phyloP scores from a whole-genome alignment of 2,329 filamentous ascomycete genomes.

The Chaetomiaceae sp. region DNA sequence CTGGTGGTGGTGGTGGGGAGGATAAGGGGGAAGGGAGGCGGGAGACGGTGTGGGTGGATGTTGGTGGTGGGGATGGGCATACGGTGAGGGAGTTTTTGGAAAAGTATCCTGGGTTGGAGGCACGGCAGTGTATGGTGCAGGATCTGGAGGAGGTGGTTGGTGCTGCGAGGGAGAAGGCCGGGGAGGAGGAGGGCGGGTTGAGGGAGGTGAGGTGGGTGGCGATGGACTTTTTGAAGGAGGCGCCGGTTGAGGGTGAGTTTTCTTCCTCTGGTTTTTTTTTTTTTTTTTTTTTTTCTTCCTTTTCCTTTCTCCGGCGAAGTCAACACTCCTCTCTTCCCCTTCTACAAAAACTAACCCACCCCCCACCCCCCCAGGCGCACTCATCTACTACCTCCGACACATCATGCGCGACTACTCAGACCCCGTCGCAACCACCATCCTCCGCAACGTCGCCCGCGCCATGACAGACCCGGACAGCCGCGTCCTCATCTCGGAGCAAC shows the following conservation, averaged over 20 bases:
- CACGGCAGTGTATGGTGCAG: constrained; percentile 28
- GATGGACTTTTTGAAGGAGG: constrained; percentile 28
- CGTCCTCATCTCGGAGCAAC: constrained; percentile 25
- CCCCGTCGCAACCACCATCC: constrained; percentile 18
- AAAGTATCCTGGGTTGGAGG: constrained; percentile 24
- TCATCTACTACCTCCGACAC: constrained; percentile 32
- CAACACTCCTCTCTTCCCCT: too few relatives aligned
- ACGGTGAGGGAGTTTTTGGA: constrained; percentile 26
- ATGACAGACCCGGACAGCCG: constrained; percentile 14
- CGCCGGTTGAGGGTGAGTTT: constrained; percentile 28
- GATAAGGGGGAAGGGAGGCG: constrained; percentile 1
- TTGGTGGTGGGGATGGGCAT: constrained; percentile 31
- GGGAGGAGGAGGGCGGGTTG: constrained; percentile 13
- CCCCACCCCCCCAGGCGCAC: constrained; percentile 30
- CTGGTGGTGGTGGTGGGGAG: too few relatives aligned
- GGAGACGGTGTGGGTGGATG: constrained; percentile 29
- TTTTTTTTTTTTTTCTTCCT: too few relatives aligned
- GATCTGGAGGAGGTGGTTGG: constrained; percentile 30
- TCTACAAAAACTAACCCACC: too few relatives aligned
- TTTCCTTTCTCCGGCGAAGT: too few relatives aligned
- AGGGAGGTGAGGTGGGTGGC: constrained; percentile 25
- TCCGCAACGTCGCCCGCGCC: constrained; percentile 20
- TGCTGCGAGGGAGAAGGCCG: constrained; percentile 10
- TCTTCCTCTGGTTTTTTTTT: too few relatives aligned
- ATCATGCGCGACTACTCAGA: constrained; percentile 33